Conservation (phyloP, 495 filamentous ascomycete genomes). For the Neurospora tetraspora region DNA sequence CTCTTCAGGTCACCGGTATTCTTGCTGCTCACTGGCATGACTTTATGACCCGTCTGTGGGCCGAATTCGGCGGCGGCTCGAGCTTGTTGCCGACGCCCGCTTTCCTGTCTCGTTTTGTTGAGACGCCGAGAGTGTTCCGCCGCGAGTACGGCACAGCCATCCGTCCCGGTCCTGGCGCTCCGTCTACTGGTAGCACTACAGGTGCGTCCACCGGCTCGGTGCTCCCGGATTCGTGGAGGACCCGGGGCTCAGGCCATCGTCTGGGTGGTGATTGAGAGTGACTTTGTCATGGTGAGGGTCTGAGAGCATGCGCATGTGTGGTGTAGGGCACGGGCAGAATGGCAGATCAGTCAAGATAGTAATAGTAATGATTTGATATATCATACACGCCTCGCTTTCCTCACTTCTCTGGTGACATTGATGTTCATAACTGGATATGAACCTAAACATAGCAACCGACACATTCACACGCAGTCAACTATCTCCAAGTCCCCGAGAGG, state of each 20-base stretch:
- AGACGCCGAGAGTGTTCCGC: conserved; percentile 31
- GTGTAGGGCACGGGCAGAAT: not conserved
- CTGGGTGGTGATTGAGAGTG: conserved; percentile 42
- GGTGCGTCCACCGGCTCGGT: conserved; percentile 27
- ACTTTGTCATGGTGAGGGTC: not conserved
- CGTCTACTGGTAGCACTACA: conserved; percentile 22
- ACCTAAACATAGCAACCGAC: not conserved
- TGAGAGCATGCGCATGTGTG: conserved; percentile 5
- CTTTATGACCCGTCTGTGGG: conserved; percentile 74
- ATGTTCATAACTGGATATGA: not conserved
- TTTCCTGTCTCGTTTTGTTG: conserved; percentile 54
- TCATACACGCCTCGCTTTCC: not conserved
- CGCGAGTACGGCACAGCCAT: conserved; percentile 51
- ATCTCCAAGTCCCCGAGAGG: conserved; percentile 6
- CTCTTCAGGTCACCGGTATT: conserved; percentile 55
- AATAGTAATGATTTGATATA: not conserved
- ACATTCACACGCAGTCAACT: not conserved
- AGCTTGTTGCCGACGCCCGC: conserved; percentile 62
- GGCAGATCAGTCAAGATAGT: not conserved
- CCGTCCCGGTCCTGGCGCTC: conserved; percentile 25
- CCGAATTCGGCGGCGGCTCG: conserved; percentile 67
- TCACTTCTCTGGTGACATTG: not conserved
- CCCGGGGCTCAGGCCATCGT: conserved; percentile 55
- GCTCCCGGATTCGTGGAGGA: conserved; percentile 52
- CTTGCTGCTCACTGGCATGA: conserved; percentile 77